Evolutionary conservation across 225 moss, liverwort and hornwort species (phyloP), one percentile per base, ranked within the genome.

Genomic region (Sphagnum contortum): DNA sequence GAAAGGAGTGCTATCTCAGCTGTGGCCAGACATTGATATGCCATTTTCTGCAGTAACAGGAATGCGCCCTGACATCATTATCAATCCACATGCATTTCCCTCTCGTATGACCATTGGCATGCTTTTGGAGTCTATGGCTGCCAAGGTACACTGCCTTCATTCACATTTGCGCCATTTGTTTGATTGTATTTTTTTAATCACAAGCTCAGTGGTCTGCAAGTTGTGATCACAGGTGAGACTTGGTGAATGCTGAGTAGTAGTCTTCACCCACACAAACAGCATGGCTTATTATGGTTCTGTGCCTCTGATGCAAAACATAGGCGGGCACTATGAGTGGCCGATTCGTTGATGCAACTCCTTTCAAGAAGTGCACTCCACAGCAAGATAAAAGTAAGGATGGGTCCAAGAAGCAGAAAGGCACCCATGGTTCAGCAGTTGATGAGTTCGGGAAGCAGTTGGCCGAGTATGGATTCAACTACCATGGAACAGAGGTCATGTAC

Each of bases 91-190:
- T 69, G 96, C 96, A 12, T 96, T 96, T 79, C 96, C 96, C 52
- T 96, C 96, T 9, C 92, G 92, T 64, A 96, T 96, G 96, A 96
- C 96, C 44, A 96, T 96, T 64, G 96, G 96, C 64, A 96, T 96
- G 96, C 96, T 96, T 64, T 73, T 96, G 7, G 92, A 96, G 77
- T 96, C 92, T 47, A 83, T 96, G 90, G 96, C 90, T 61, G 90
- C 96, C 1, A 96, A 96, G 96, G 96, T 96, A 70, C 5, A 44
- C 44, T 52, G 47, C 48, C 49, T 29, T 29, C 29, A 0, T 29
- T 29, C 29, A 29, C 29, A 29, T 29, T 29, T 29, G 29, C 1
- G 29, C 29, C 29, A 29, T 29, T 29, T 29, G 29, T 29, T 29
- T 29, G 29, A 29, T 29, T 29, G 29, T 29, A 29, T 29, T 29